These are phyloP conservation scores for Sporisorium scitamineum DNA, from an alignment of 1,284 basidiomycete species.

Conservation along the genomic window DNA sequence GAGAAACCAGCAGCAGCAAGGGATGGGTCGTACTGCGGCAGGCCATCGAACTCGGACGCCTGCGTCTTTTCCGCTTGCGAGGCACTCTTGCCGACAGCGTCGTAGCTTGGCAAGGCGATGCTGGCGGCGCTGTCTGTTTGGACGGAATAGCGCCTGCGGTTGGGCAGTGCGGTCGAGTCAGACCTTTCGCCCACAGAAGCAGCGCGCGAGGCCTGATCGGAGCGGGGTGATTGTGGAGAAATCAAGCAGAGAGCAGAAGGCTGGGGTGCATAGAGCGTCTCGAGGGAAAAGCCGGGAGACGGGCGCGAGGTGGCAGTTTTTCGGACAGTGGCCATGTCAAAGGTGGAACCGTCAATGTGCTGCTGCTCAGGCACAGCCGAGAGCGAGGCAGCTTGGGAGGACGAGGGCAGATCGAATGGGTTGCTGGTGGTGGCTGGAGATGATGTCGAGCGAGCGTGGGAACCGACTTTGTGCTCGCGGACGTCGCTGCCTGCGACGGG, in stretches of 20 bases:
- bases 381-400: background rate
- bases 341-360: conserved; percentile 23
- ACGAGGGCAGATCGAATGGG: background rate
- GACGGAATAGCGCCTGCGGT: conserved; percentile 39
- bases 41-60: conserved; percentile 3
- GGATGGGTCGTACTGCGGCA: conserved; percentile 25
- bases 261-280: conserved; percentile 20
- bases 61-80: conserved; percentile 1
- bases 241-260: conserved; percentile 7
- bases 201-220: conserved; percentile 34
- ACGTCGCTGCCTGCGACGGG: conserved; percentile 4
- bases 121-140: conserved; percentile 42
- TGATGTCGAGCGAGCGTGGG: background rate
- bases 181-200: conserved; percentile 32
- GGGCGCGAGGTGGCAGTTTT: conserved; percentile 9
- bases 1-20: background rate
- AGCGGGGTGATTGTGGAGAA: conserved; percentile 29
- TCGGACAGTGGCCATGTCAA: conserved; percentile 38
- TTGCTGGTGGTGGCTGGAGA: background rate
- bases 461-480: conserved; percentile 10
- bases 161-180: conserved; percentile 33
- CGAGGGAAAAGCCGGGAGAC: conserved; percentile 15
- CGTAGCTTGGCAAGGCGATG: conserved; percentile 35
- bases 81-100: conserved; percentile 3
- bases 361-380: conserved; percentile 28